Conservation (phyloP, 345 rosid species). For the Hypericum perforatum region DNA sequence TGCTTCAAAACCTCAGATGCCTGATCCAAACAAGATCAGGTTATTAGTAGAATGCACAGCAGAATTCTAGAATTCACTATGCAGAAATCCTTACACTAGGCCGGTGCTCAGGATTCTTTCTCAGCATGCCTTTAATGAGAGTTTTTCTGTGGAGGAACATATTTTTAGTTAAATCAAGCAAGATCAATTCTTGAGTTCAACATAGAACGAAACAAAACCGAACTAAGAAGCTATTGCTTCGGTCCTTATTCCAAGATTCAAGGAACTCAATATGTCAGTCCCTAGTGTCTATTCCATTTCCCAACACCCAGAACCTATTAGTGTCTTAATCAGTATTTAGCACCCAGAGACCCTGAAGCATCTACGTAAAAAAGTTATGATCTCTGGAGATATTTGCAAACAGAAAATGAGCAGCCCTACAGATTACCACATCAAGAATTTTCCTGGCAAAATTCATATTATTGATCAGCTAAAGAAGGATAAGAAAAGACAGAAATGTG, state of each 20-base stretch:
- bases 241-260: too few species aligned
- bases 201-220: too few species aligned
- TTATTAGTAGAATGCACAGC: constrained; percentile 13
- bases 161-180: constrained; percentile 9
- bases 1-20: constrained; percentile 95
- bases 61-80: constrained; percentile 3
- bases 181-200: not conserved
- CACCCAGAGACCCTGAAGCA: too few species aligned
- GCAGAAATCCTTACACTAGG: constrained; percentile 59
- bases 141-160: constrained; percentile 50
- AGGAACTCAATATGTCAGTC: too few species aligned
- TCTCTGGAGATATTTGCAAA: too few species aligned
- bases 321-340: too few species aligned
- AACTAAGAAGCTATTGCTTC: too few species aligned
- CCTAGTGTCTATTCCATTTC: too few species aligned
- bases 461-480: constrained; percentile 7
- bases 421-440: too few species aligned
- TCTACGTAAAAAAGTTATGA: too few species aligned
- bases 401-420: too few species aligned
- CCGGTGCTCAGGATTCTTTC: constrained; percentile 95
- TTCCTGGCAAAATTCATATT: not conserved
- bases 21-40: constrained; percentile 28
- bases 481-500: constrained; percentile 3
- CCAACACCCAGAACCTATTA: too few species aligned
- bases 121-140: constrained; percentile 86